These are phyloP conservation scores for Eucalyptus albens DNA, from an alignment of 345 rosid genomes.

Conservation along the genomic window DNA sequence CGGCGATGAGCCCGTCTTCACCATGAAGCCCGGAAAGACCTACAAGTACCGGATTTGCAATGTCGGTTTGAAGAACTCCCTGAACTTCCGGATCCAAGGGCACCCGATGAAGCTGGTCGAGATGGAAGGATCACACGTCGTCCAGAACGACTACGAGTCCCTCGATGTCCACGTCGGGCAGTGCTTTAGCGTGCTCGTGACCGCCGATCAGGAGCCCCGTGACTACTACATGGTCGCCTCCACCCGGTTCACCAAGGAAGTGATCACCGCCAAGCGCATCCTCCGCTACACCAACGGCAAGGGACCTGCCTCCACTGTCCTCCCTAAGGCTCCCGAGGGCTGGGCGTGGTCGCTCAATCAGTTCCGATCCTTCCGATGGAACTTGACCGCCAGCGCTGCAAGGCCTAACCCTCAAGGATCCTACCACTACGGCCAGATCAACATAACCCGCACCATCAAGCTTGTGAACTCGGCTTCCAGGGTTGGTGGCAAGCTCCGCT, in stretches of 20 bases:
- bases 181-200: constrained; percentile 46
- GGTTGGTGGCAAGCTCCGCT: constrained; percentile 40
- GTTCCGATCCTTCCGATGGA: constrained; percentile 71
- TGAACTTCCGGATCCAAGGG: constrained; percentile 60
- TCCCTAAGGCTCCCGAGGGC: constrained; percentile 42
- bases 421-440: constrained; percentile 60
- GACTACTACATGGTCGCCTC: constrained; percentile 60
- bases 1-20: constrained; percentile 26
- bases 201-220: constrained; percentile 38
- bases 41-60: constrained; percentile 64
- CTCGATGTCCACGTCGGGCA: constrained; percentile 66
- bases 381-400: constrained; percentile 66
- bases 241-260: constrained; percentile 36
- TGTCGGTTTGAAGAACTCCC: constrained; percentile 37
- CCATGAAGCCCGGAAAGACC: constrained; percentile 54
- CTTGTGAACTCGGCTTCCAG: constrained; percentile 23
- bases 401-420: constrained; percentile 84
- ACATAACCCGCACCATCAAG: constrained; percentile 61
- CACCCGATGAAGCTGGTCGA: constrained; percentile 69
- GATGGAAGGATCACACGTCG: constrained; percentile 63
- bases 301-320: constrained; percentile 13
- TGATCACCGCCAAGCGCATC: constrained; percentile 20
- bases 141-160: constrained; percentile 56
- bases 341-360: constrained; percentile 82
- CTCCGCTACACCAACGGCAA: constrained; percentile 31